Conservation (phyloP, 768 basidiomycete species). For the Tulasnella sp. region DNA sequence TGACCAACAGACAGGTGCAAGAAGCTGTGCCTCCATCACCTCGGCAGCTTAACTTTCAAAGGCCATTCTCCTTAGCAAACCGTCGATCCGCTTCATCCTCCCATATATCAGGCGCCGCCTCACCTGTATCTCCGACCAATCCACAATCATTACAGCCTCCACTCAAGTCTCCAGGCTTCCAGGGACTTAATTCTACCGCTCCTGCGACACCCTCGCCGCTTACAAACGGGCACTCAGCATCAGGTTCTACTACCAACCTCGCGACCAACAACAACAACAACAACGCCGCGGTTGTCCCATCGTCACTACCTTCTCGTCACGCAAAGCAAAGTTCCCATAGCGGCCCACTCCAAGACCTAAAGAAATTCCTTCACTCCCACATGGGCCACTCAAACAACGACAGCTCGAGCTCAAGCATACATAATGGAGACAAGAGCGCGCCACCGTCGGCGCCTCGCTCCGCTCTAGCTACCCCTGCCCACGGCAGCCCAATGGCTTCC, state of each 20-base stretch:
- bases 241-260: not conserved
- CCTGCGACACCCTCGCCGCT: not conserved
- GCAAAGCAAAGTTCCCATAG: constrained; percentile 31
- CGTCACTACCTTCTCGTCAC: constrained; percentile 18
- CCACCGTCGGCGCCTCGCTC: not conserved
- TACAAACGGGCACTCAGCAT: not conserved
- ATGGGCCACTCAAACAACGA: constrained; percentile 44
- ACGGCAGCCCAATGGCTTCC: not conserved
- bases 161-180: not conserved
- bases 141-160: too few species aligned
- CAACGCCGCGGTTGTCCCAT: constrained; percentile 13
- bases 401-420: constrained; percentile 16
- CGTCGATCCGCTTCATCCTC: too few species aligned
- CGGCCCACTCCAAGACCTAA: constrained; percentile 82
- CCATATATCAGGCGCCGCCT: too few species aligned
- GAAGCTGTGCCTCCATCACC: not conserved
- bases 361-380: constrained; percentile 90
- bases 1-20: not conserved
- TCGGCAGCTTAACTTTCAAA: not conserved
- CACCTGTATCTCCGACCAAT: too few species aligned
- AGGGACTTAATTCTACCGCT: not conserved
- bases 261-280: not conserved
- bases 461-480: not conserved
- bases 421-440: not conserved
- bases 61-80: constrained; percentile 7